Percentiles rank a stretch among this genome's conserved stretches.
Conservation (phyloP, 2,329 filamentous ascomycete species). For the Cytospora piceicola region DNA sequence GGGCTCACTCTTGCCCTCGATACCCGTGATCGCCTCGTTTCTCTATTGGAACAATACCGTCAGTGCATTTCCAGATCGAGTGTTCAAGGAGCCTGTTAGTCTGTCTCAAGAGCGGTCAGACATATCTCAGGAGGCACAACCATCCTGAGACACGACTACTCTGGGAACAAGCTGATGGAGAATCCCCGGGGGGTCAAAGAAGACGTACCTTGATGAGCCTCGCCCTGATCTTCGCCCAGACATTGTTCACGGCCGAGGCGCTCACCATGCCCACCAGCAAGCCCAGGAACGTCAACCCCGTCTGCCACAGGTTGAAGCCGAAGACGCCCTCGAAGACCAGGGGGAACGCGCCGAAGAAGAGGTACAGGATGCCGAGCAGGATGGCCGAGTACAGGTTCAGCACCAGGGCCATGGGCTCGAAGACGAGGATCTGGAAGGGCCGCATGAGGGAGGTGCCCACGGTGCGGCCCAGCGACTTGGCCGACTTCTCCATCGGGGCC, state of each 20-base stretch:
- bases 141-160: too few species aligned
- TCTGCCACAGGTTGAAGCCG: slow-evolving; percentile 77
- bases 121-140: too few species aligned
- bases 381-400: slow-evolving; percentile 84
- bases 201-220: slow-evolving; percentile 52
- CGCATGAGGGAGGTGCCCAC: slow-evolving; percentile 63
- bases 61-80: too few species aligned
- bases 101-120: too few species aligned
- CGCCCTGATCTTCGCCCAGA: slow-evolving; percentile 66
- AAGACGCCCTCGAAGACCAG: slow-evolving; percentile 77
- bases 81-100: too few species aligned
- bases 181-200: too few species aligned
- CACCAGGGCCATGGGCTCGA: slow-evolving; percentile 84
- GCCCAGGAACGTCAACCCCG: slow-evolving; percentile 77
- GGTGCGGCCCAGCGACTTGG: slow-evolving; percentile 68
- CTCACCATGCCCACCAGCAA: slow-evolving; percentile 69
- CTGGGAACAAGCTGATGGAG: too few species aligned
- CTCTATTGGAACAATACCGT: slow-evolving; percentile 33
- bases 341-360: slow-evolving; percentile 89
- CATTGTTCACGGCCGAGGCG: slow-evolving; percentile 64
- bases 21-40: slow-evolving; percentile 54
- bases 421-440: slow-evolving; percentile 78
- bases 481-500: slow-evolving; percentile 74
- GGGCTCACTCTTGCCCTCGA: slow-evolving; percentile 70
- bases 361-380: slow-evolving; percentile 83